Evolutionary conservation across 345 rosid genomes (phyloP).

Genomic region (Hypericum perforatum): DNA sequence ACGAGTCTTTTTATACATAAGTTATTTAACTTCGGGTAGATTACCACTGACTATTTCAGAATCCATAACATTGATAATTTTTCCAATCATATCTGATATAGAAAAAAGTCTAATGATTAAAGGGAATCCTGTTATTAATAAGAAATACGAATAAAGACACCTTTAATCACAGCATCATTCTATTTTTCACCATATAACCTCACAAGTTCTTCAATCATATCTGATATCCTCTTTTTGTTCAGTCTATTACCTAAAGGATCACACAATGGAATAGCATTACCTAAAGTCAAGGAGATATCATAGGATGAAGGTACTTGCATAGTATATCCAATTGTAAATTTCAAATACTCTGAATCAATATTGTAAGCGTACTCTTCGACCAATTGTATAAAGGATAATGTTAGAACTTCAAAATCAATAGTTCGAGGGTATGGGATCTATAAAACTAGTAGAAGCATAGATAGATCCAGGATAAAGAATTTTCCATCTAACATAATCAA

Average conservation of each 20-base stretch:
- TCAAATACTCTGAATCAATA: not conserved
- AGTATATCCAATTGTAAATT: not conserved
- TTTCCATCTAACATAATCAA: not conserved
- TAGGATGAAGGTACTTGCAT: not conserved
- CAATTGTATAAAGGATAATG: not conserved
- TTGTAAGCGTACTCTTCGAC: not conserved
- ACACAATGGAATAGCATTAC: not conserved
- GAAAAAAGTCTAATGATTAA: not conserved
- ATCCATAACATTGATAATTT: not conserved
- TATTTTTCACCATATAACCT: not conserved
- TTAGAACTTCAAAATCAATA: constrained; percentile 1
- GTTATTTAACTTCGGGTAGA: not conserved
- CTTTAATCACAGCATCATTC: not conserved
- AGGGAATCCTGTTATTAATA: not conserved
- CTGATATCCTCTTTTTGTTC: not conserved
- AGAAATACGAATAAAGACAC: not conserved
- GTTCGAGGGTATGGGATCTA: not conserved
- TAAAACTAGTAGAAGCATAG: not conserved
- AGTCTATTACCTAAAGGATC: not conserved
- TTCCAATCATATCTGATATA: constrained; percentile 1
- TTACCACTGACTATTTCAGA: not conserved
- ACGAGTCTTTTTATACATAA: not conserved
- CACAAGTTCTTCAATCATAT: not conserved
- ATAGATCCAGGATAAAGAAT: not conserved
- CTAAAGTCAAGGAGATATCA: not conserved